Percentiles rank a stretch among this genome's conserved stretches.
Conservation (phyloP, 352 stramenopile genomes). For the Phytophthora pini region DNA sequence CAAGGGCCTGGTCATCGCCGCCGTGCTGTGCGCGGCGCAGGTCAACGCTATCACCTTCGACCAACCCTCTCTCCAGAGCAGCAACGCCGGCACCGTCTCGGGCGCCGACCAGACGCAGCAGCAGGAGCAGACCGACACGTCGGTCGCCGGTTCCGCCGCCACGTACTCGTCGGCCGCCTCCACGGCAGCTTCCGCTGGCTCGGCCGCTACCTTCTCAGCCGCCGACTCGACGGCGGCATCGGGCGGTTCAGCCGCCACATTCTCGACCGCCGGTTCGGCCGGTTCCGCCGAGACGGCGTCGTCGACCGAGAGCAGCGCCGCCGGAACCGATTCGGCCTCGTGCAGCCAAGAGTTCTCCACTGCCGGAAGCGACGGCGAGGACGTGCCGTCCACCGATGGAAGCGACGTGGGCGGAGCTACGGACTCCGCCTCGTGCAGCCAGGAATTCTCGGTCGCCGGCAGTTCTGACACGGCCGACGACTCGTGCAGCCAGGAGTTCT, state of each 20-base stretch:
- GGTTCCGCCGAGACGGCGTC: not conserved
- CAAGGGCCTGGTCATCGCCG: slow-evolving; percentile 57
- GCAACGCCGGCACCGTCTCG: slow-evolving; percentile 30
- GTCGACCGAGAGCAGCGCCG: slow-evolving; percentile 4
- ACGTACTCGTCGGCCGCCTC: slow-evolving; percentile 4
- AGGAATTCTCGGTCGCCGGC: slow-evolving; percentile 32
- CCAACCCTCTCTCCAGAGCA: slow-evolving; percentile 20
- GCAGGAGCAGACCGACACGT: slow-evolving; percentile 5
- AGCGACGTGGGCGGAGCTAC: slow-evolving; percentile 7
- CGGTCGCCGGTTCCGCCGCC: slow-evolving; percentile 9
- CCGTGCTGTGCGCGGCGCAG: slow-evolving; percentile 57
- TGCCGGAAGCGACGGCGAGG: slow-evolving; percentile 27
- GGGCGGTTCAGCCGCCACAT: slow-evolving; percentile 1
- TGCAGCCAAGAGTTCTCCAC: slow-evolving; percentile 48
- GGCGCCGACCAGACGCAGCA: slow-evolving; percentile 23
- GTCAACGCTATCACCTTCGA: slow-evolving; percentile 65
- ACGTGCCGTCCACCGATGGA: not conserved
- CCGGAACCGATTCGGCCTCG: slow-evolving; percentile 28
- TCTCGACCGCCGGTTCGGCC: not conserved
- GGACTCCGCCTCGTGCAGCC: slow-evolving; percentile 25
- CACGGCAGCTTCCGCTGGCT: not conserved
- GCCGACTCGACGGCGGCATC: not conserved
- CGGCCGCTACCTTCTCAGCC: not conserved
- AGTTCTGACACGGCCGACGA: slow-evolving; percentile 24
- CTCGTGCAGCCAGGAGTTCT: slow-evolving; percentile 39